These are phyloP conservation scores for Neoarthrinium moseri DNA, from an alignment of 2,329 filamentous ascomycete species.

Conservation along the genomic window DNA sequence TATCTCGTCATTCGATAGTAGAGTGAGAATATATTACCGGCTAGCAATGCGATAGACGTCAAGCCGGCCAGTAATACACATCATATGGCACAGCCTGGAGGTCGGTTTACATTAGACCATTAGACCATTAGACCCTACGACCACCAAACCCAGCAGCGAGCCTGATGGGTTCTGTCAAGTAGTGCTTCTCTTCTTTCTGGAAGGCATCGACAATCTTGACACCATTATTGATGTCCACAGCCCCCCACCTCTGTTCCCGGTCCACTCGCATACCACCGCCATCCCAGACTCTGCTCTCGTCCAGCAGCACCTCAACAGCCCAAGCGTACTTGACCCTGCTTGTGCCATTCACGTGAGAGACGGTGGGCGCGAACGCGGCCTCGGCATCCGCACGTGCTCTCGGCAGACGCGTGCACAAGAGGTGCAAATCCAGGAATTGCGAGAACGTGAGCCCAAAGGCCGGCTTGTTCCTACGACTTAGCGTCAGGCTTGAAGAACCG, in stretches of 20 bases:
- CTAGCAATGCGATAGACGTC: too few relatives aligned
- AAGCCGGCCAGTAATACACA: too few relatives aligned
- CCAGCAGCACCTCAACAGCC: constrained; percentile 51
- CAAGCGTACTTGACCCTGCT: constrained; percentile 31
- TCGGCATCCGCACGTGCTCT: constrained; percentile 39
- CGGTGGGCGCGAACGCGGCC: constrained; percentile 19
- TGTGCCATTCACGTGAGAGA: background rate
- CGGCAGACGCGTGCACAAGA: constrained; percentile 48
- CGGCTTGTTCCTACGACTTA: constrained; percentile 39
- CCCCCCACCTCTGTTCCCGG: constrained; percentile 55
- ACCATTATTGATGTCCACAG: constrained; percentile 39
- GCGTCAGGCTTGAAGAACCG: constrained; percentile 7
- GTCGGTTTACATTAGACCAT: too few relatives aligned
- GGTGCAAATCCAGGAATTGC: constrained; percentile 53
- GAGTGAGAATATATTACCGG: too few relatives aligned
- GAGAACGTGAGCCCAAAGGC: constrained; percentile 54
- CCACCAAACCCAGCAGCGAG: constrained; percentile 34
- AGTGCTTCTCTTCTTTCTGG: constrained; percentile 12
- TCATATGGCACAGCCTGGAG: too few relatives aligned
- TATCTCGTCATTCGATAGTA: too few relatives aligned
- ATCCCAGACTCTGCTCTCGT: constrained; percentile 47
- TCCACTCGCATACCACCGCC: constrained; percentile 14
- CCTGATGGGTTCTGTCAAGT: constrained; percentile 19
- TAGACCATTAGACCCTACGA: constrained; percentile 26
- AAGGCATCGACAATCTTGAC: constrained; percentile 40